Evolutionary conservation across 1,139 yeast genomes (phyloP), one percentile per base, ranked within the genome.

Genomic region (Blastobotrys proliferans): DNA sequence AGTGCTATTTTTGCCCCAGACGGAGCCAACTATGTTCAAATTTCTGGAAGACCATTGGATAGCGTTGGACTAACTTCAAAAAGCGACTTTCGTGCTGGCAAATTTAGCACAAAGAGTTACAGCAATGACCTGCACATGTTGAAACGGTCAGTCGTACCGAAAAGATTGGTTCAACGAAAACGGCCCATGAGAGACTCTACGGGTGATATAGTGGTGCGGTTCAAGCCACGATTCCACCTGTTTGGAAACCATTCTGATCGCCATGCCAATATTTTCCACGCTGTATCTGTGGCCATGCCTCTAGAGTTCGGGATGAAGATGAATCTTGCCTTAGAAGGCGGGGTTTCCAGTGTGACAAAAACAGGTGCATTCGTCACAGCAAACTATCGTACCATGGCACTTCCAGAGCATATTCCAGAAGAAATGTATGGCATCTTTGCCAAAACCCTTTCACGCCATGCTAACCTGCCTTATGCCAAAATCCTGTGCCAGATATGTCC

Each of bases 201-300:
- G 2, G 40, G 40, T 4, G 3, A 19, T 25, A 36, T 24, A 3
- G 35, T 42, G 1, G 38, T 48, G 25, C 40, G 51, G 8, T 38
- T 46, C 25, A 39, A 35, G 14, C 37, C 39, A 6, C 22, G 18
- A 10, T 35, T 16, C 19, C 43, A 40, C 14, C 35, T 40, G 4
- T 35, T 35, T 11, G 25, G 20, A 3, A 9, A n/a, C 2, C 16
- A 27, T 13, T 10, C n/a, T 13, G 20, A 24, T 4, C 5, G 16
- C n/a, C n/a, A n/a, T n/a, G n/a, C n/a, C 22, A 20, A 35, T 17
- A 22, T 26, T 2, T 9, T 17, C 18, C 6, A 14, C 8, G 43
- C 39, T 10, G 4, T 40, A 31, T 11, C 17, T 10, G 22, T 19
- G 13, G 32, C 22, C n/a, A 17, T 41, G 3, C 44, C 44, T 3